Evolutionary conservation across 2,329 filamentous ascomycete genomes (phyloP).

Genomic region (Colletotrichum caudatum): DNA sequence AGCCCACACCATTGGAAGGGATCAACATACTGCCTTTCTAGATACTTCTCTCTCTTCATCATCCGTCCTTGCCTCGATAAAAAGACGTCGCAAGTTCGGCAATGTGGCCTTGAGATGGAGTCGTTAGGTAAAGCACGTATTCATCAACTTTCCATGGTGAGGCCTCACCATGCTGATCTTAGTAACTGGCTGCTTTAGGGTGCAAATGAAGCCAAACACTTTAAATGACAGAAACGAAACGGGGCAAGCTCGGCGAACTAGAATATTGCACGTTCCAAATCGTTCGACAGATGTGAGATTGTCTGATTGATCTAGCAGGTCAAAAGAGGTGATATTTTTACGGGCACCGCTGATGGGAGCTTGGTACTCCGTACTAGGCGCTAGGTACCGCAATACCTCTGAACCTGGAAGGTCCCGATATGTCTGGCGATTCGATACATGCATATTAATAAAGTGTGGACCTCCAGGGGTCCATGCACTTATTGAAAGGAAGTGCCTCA

Average conservation of each 20-base stretch:
- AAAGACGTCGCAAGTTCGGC: conserved; percentile 94
- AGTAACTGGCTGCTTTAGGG: background rate
- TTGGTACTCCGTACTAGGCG: background rate
- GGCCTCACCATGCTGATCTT: conserved; percentile 34
- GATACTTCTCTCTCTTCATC: conserved; percentile 96
- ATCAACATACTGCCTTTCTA: conserved; percentile 80
- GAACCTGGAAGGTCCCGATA: background rate
- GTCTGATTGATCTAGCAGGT: background rate
- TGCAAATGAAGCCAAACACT: too few relatives aligned
- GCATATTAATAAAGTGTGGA: conserved; percentile 14
- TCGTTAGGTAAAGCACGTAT: conserved; percentile 23
- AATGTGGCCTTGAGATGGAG: conserved; percentile 74
- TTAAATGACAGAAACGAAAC: background rate
- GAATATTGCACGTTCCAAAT: background rate
- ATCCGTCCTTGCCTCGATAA: conserved; percentile 93
- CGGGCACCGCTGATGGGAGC: background rate
- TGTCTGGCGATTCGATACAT: conserved; percentile 8
- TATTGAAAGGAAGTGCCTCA: conserved; percentile 27
- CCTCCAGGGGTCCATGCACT: conserved; percentile 23
- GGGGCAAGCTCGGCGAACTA: too few relatives aligned
- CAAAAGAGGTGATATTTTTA: background rate
- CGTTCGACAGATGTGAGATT: background rate
- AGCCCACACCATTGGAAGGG: background rate
- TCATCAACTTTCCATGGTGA: background rate
- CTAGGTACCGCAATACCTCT: background rate